phyloP scores from a whole-genome alignment of 2,329 filamentous ascomycete species.

The Thyridium curvatum region DNA sequence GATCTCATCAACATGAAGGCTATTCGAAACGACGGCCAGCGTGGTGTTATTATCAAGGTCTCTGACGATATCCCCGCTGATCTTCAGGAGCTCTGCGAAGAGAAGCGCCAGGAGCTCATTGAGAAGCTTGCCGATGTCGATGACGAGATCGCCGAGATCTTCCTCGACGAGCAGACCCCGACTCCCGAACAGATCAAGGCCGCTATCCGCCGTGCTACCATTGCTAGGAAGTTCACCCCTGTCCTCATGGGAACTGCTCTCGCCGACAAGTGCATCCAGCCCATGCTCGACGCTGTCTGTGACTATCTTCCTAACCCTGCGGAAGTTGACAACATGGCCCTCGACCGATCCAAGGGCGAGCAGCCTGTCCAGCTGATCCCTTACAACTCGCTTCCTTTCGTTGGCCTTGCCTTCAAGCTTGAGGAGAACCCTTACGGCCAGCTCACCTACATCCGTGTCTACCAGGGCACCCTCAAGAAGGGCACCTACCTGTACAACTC shows the following conservation, averaged over 20 bases:
- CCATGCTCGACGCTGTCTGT: slow-evolving; percentile 90
- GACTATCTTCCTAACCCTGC: slow-evolving; percentile 92
- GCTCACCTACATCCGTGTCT: slow-evolving; percentile 96
- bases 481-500: slow-evolving; percentile 90
- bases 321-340: slow-evolving; percentile 81
- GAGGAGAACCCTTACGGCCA: slow-evolving; percentile 99
- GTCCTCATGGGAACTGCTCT: slow-evolving; percentile 96
- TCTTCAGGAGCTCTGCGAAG: slow-evolving; percentile 65
- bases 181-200: slow-evolving; percentile 79
- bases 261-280: slow-evolving; percentile 90
- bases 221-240: slow-evolving; percentile 81
- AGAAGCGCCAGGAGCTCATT: slow-evolving; percentile 80
- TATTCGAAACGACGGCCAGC: slow-evolving; percentile 82
- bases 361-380: slow-evolving; percentile 80
- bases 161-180: slow-evolving; percentile 80
- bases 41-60: slow-evolving; percentile 70
- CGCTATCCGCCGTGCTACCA: slow-evolving; percentile 88
- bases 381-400: slow-evolving; percentile 89
- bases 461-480: slow-evolving; percentile 87
- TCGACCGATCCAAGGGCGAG: slow-evolving; percentile 77
- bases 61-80: slow-evolving; percentile 80
- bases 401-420: slow-evolving; percentile 95
- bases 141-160: slow-evolving; percentile 94
- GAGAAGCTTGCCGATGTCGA: slow-evolving; percentile 97
- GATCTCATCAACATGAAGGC: slow-evolving; percentile 90